Evolutionary conservation across 2,329 filamentous ascomycete genomes (phyloP).

Genomic region (Talaromyces sp.): DNA sequence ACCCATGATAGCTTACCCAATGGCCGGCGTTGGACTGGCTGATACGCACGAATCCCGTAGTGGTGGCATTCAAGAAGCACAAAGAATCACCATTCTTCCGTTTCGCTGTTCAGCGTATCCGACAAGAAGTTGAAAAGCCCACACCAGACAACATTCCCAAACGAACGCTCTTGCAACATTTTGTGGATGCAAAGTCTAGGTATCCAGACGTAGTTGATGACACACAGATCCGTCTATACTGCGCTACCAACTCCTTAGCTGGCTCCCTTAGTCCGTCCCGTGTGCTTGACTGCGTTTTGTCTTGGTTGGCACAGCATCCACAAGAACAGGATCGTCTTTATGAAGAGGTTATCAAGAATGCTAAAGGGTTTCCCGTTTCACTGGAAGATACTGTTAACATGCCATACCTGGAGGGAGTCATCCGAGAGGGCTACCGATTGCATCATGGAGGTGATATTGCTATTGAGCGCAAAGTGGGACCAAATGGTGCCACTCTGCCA

Average conservation of each 20-base stretch:
- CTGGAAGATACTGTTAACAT: slow-evolving; percentile 3
- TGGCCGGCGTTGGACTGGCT: slow-evolving; percentile 6
- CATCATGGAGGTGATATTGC: slow-evolving; percentile 11
- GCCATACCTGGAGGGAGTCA: slow-evolving; percentile 5
- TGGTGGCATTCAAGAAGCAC: slow-evolving; percentile 4
- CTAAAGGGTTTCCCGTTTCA: background rate
- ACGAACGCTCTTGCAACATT: slow-evolving; percentile 7
- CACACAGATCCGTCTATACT: slow-evolving; percentile 9
- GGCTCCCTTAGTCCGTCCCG: slow-evolving; percentile 9
- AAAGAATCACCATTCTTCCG: slow-evolving; percentile 11
- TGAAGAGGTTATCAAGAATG: background rate
- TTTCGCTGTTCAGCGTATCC: slow-evolving; percentile 7
- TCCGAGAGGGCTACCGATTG: slow-evolving; percentile 6
- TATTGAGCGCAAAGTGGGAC: slow-evolving; percentile 8
- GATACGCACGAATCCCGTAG: slow-evolving; percentile 4
- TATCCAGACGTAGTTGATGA: slow-evolving; percentile 8
- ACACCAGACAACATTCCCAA: slow-evolving; percentile 1
- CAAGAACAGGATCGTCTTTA: slow-evolving; percentile 2
- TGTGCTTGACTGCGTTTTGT: slow-evolving; percentile 7
- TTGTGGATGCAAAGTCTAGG: slow-evolving; percentile 6
- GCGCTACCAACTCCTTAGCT: slow-evolving; percentile 5
- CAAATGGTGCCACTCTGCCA: slow-evolving; percentile 1
- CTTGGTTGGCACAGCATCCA: slow-evolving; percentile 8
- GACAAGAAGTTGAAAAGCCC: slow-evolving; percentile 6
- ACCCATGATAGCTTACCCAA: slow-evolving; percentile 5